Percentiles rank a stretch among this genome's conserved stretches.
These are phyloP conservation scores for Agaricus subrufescens DNA, from an alignment of 768 basidiomycete species.

Conservation along the genomic window DNA sequence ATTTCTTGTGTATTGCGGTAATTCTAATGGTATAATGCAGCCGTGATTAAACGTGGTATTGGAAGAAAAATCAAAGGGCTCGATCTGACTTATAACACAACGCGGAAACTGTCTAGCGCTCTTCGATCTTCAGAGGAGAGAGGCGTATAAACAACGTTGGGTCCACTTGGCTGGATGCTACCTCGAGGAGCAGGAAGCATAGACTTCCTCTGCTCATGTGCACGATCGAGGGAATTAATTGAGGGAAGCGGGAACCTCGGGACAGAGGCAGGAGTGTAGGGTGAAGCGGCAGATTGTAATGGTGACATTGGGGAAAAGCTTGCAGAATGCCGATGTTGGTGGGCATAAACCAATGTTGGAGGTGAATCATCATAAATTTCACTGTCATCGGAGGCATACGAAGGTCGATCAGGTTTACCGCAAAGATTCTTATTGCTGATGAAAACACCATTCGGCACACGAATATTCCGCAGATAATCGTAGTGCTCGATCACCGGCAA, in stretches of 20 bases:
- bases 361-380: constrained; percentile 30
- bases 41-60: background rate
- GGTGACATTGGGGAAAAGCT: constrained; percentile 16
- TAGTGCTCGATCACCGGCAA: constrained; percentile 74
- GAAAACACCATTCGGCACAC: constrained; percentile 69
- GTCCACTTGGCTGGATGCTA: constrained; percentile 1
- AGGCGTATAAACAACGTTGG: constrained; percentile 27
- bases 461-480: constrained; percentile 63
- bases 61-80: background rate
- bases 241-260: constrained; percentile 4
- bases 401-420: constrained; percentile 35
- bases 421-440: constrained; percentile 58
- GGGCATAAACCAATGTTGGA: constrained; percentile 14
- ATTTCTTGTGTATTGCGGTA: constrained; percentile 1
- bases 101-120: constrained; percentile 48
- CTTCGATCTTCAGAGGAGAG: constrained; percentile 56
- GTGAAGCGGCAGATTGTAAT: constrained; percentile 6
- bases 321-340: constrained; percentile 3
- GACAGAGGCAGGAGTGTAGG: constrained; percentile 7
- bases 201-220: constrained; percentile 2
- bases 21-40: background rate
- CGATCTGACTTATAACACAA: constrained; percentile 26
- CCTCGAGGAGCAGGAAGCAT: constrained; percentile 3
- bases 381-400: constrained; percentile 42
- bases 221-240: constrained; percentile 1